Base-by-base conservation (phyloP, 2,329 filamentous ascomycete species). In the Aspergillus glaucus region DNA sequence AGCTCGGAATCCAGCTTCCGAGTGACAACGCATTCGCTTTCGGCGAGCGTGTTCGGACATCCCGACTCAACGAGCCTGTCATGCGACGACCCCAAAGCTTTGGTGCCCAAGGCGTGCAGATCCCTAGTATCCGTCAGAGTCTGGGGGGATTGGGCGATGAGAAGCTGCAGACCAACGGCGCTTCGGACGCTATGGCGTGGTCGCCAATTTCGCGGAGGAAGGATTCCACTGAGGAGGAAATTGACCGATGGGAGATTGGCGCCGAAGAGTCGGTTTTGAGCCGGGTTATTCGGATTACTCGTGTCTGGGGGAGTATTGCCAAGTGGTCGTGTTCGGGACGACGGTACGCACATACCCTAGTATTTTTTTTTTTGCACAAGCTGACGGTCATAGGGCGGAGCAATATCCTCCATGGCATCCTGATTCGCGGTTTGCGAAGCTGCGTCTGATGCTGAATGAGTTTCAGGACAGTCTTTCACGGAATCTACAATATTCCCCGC, bases 1-100 rank as follows among this genome's bases (percentile, higher is more conserved):
- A 81, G 36, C 57, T 81, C 14, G 70, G 68, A 12, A 77, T 80
- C 15, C 79, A 80, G 52, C 67, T 81, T 6, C 78, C 78, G 10
- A 80, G 76, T 53, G 76, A 81, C 45, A 70, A 75, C 30, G 76
- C 78, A 1, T 82, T 81, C 59, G 66, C 74, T 0, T 79, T 78
- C 54, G 79, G 77, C 0, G 73, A 76, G 55, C 75, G 76, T 12
- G 77, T 80, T 10, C 73, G 73, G 10, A 81, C 77, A 3, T 63
- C 75, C 7, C 71, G 75, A 49, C 60, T 79, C 3, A 68, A 66
- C 14, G 75, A 79, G 45, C 68, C 72, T 14, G 60, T 65, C 19
- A 62, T 60, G n/a, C 58, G 66, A 52, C 57, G 65, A 28, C 56
- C 70, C 12, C 60, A 65, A 58, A 65, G 71, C 59, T 63, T 73